phyloP scores from a whole-genome alignment of 2,329 filamentous ascomycete species.

The Botrytis hyacinthi region DNA sequence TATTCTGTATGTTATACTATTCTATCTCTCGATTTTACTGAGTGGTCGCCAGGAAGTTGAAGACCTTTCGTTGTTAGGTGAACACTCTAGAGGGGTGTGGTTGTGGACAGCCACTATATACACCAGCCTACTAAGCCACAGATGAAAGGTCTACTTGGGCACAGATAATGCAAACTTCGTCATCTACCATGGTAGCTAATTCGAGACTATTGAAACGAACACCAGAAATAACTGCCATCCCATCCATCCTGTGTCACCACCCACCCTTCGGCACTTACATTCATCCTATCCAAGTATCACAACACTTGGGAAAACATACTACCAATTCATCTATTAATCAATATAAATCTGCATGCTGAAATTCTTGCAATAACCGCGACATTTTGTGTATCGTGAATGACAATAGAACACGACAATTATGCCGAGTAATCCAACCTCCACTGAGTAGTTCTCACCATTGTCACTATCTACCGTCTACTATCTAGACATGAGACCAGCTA shows the following conservation, averaged over 20 bases:
- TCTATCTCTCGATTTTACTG: background rate
- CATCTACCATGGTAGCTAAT: background rate
- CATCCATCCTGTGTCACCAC: background rate
- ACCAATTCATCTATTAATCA: background rate
- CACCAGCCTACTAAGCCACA: background rate
- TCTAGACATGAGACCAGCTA: background rate
- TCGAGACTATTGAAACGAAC: background rate
- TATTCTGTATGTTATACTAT: background rate
- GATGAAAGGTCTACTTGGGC: constrained; percentile 6
- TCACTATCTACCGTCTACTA: background rate
- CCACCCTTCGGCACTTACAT: background rate
- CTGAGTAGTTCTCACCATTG: background rate
- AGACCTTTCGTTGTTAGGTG: background rate
- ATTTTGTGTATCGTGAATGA: constrained; percentile 6
- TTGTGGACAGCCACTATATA: background rate
- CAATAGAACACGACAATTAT: background rate
- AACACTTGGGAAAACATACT: background rate
- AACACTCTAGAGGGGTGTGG: background rate
- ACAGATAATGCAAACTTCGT: background rate
- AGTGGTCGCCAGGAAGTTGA: background rate
- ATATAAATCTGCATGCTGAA: constrained; percentile 2
- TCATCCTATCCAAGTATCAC: background rate
- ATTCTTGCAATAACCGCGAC: background rate
- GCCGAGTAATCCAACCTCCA: background rate
- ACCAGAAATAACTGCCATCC: background rate